Evolutionary conservation across 1,139 yeast genomes (phyloP), one percentile per base, ranked within the genome.

Genomic region (Pichia norvegensis): DNA sequence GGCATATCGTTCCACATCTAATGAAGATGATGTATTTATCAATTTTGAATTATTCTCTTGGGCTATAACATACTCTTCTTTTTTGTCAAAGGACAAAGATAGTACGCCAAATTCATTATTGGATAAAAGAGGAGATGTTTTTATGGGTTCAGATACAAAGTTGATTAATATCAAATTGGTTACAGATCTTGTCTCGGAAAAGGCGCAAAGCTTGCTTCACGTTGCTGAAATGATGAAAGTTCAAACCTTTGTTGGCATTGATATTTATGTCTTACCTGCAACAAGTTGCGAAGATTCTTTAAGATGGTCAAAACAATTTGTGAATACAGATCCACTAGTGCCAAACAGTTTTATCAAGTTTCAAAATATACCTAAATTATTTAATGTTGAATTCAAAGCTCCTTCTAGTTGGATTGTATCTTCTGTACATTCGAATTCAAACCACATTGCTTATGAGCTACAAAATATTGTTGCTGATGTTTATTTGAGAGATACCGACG

Each of bases 101-200:
- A n/a, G 16, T 13, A 3, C 7, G 13, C 4, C 5, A 10, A 27
- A n/a, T n/a, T n/a, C n/a, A n/a, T n/a, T n/a, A n/a, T 3, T 27
- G 4, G 14, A 3, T 27, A 14, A 27, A 7, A 4, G 14, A 7
- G 31, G 7, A 13, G 31, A 27, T 27, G 14, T 27, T 27, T n/a
- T 13, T 27, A 4, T 27, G 6, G n/a, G 7, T 4, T 27, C 31
- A 14, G 31, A 27, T 3, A 59, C 58, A 2, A 55, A 55, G 20
- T 53, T 62, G 2, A 52, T 67, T 1, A 81, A 81, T 49, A 58
- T 90, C 3, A 63, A 77, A 7, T 67, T 84, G 1, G 66, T 85
- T 2, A 55, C 85, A 37, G 90, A 92, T 61, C 97, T 97, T 1
- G 61, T 80, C 5, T 74, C 76, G 48, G 87, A 83, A 53, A 58